These are phyloP conservation scores for Xylaria sp. DNA, from an alignment of 2,329 filamentous ascomycete genomes.

Conservation along the genomic window DNA sequence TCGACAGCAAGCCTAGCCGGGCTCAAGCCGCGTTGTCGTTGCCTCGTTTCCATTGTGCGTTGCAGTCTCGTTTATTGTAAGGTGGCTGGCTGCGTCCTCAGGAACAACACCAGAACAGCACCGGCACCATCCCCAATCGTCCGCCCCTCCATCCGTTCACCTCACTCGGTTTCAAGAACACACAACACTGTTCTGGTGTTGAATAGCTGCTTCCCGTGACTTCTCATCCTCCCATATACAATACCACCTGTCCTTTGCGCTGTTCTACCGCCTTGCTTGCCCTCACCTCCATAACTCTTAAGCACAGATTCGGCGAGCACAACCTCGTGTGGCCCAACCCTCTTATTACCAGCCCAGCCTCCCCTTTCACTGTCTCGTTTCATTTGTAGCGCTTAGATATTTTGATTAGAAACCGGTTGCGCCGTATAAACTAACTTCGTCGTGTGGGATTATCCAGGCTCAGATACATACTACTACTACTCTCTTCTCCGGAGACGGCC, in stretches of 20 bases:
- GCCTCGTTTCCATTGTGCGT: constrained; percentile 11
- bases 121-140: not conserved
- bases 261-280: constrained; percentile 6
- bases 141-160: not conserved
- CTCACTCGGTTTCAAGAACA: constrained; percentile 8
- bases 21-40: constrained; percentile 15
- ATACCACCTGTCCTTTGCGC: not conserved
- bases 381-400: not conserved
- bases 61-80: not conserved
- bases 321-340: not conserved
- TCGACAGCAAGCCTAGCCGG: not conserved
- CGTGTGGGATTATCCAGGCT: not conserved
- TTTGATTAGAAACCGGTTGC: not conserved
- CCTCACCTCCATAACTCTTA: not conserved
- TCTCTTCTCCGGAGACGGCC: constrained; percentile 22
- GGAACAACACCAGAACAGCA: no score
- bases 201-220: not conserved
- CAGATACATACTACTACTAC: not conserved
- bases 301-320: not conserved
- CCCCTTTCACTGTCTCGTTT: not conserved
- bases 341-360: not conserved
- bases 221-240: not conserved
- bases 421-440: constrained; percentile 14
- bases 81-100: not conserved
- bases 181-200: not conserved